A percentile compares a stretch with the other conserved stretches of the same genome.
Conservation (phyloP, 257 asterid species). For the Ophiorrhiza pumila region DNA sequence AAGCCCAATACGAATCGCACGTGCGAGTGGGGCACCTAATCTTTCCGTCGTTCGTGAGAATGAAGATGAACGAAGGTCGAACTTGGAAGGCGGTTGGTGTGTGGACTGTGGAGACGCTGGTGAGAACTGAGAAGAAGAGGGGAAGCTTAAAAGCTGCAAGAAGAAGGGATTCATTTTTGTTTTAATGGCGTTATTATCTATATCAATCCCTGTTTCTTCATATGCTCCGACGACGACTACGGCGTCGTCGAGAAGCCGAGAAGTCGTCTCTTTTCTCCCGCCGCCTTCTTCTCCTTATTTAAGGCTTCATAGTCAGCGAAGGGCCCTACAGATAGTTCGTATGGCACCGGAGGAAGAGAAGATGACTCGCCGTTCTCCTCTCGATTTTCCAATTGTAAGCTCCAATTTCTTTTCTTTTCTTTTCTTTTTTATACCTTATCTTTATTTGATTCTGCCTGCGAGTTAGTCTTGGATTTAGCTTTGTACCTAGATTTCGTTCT, state of each 20-base stretch:
- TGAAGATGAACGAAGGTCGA: slow-evolving; percentile 1
- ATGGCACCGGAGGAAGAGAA: slow-evolving; percentile 96
- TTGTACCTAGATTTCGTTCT: no score
- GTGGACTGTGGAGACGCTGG: slow-evolving; percentile 11
- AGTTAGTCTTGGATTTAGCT: no score
- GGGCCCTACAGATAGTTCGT: slow-evolving; percentile 44
- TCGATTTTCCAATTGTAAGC: slow-evolving; percentile 76
- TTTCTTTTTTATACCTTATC: neutral
- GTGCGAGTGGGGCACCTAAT: slow-evolving; percentile 5
- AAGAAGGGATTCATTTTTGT: neutral
- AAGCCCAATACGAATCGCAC: neutral
- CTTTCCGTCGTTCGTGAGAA: neutral
- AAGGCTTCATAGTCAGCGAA: slow-evolving; percentile 34
- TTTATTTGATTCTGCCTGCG: no score
- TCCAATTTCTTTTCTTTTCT: neutral
- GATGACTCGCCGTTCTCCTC: slow-evolving; percentile 94
- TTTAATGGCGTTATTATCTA: slow-evolving; percentile 43
- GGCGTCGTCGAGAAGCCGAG: slow-evolving; percentile 8
- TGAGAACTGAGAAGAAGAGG: slow-evolving; percentile 4
- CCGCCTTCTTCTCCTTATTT: slow-evolving; percentile 22
- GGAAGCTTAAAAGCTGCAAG: neutral
- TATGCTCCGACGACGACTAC: slow-evolving; percentile 31
- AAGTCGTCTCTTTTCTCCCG: slow-evolving; percentile 19
- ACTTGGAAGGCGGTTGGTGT: slow-evolving; percentile 20
- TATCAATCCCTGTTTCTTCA: slow-evolving; percentile 34